Percentiles rank a stretch among this genome's conserved stretches.
phyloP scores from a whole-genome alignment of 331 rosid species.

The Malus hybrid region DNA sequence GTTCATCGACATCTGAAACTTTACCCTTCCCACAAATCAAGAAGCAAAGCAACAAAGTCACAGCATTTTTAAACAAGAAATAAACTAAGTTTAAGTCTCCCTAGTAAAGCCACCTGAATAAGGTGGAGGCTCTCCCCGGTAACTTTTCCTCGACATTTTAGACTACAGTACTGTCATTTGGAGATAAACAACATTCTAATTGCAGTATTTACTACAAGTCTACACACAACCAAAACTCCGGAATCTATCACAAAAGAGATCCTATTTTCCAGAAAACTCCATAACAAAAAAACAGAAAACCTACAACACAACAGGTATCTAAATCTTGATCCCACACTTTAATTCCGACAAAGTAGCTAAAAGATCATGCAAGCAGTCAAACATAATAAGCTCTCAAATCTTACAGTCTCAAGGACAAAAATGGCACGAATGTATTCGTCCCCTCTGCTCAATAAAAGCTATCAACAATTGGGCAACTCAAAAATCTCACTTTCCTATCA shows the following conservation, averaged over 20 bases:
- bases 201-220: background rate
- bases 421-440: background rate
- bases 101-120: background rate
- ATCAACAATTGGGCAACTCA: background rate
- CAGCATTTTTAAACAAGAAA: background rate
- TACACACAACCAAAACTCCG: background rate
- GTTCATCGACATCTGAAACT: background rate
- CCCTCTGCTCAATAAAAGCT: background rate
- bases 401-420: slow-evolving; percentile 3
- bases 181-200: background rate
- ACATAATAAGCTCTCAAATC: background rate
- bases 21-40: background rate
- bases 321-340: background rate
- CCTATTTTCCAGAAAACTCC: background rate
- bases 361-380: background rate
- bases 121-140: too few species aligned
- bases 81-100: background rate
- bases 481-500: background rate
- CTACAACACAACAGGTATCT: background rate
- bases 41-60: background rate
- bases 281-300: background rate
- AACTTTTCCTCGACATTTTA: background rate
- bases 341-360: background rate
- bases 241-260: background rate
- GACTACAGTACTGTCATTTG: background rate